phyloP scores from a whole-genome alignment of 164 flowering plant genomes.

The Cinnamomum micranthum region DNA sequence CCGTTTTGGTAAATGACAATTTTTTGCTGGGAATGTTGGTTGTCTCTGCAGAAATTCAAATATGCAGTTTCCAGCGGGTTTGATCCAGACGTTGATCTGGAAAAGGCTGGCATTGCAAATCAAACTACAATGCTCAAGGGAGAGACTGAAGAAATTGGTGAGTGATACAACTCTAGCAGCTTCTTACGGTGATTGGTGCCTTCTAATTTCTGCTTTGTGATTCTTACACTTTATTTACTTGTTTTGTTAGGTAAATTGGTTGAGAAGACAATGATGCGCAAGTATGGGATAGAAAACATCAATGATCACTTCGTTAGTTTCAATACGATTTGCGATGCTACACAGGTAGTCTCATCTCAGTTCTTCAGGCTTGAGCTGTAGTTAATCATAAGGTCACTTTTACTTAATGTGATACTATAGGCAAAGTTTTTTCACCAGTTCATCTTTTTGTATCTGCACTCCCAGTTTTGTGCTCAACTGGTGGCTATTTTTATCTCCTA shows the following conservation, averaged over 20 bases:
- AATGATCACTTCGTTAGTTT: slow-evolving; percentile 80
- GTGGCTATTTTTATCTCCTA: background rate
- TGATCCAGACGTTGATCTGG: slow-evolving; percentile 84
- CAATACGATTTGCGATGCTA: slow-evolving; percentile 96
- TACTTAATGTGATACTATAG: background rate
- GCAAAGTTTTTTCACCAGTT: background rate
- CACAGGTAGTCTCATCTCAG: slow-evolving; percentile 50
- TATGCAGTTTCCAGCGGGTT: slow-evolving; percentile 84
- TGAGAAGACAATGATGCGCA: slow-evolving; percentile 84
- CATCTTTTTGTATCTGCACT: too few species aligned
- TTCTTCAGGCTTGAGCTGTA: background rate
- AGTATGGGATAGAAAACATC: slow-evolving; percentile 74
- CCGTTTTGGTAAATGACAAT: background rate
- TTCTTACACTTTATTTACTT: slow-evolving; percentile 12
- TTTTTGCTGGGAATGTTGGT: background rate
- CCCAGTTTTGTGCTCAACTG: background rate
- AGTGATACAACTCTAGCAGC: slow-evolving; percentile 21
- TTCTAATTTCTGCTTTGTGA: background rate
- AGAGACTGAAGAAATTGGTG: slow-evolving; percentile 97
- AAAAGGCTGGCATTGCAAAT: slow-evolving; percentile 86
- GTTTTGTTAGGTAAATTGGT: slow-evolving; percentile 59
- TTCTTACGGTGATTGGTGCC: background rate
- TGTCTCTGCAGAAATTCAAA: slow-evolving; percentile 79
- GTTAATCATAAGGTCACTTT: background rate
- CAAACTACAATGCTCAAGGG: slow-evolving; percentile 99